phyloP scores from a whole-genome alignment of 495 filamentous ascomycete genomes.

The Neurospora sp. region DNA sequence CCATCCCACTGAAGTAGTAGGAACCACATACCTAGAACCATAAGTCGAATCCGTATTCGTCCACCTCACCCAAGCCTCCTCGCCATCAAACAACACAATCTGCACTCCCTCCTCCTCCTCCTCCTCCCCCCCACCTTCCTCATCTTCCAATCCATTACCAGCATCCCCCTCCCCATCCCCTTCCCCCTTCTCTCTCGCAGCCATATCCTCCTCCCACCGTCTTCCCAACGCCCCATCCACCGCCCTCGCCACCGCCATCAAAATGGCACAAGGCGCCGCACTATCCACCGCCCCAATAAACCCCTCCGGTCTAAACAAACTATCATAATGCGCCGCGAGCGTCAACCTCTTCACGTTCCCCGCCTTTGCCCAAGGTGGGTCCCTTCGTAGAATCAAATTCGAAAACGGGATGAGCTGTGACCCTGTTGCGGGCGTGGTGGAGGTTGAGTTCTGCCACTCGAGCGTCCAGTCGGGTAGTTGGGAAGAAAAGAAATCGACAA shows the following conservation, averaged over 20 bases:
- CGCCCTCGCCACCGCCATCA: conserved; percentile 74
- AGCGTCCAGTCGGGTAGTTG: conserved; percentile 71
- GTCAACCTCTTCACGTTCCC: conserved; percentile 70
- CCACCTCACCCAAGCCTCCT: conserved; percentile 84
- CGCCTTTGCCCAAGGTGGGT: conserved; percentile 63
- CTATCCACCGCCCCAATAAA: conserved; percentile 94
- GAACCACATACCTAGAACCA: conserved; percentile 53
- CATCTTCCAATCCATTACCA: conserved; percentile 51
- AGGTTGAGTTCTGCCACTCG: conserved; percentile 77
- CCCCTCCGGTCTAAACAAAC: conserved; percentile 66
- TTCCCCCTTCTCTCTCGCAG: conserved; percentile 36
- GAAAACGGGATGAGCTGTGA: conserved; percentile 65
- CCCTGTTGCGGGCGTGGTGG: conserved; percentile 63
- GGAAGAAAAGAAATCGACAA: conserved; percentile 65
- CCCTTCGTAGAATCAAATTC: conserved; percentile 80
- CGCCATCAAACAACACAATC: conserved; percentile 83
- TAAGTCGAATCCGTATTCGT: conserved; percentile 73
- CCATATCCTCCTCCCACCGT: conserved; percentile 68
- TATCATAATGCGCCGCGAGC: conserved; percentile 92
- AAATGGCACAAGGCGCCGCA: conserved; percentile 84
- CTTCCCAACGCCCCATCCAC: conserved; percentile 68
- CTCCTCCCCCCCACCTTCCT: conserved; percentile 38
- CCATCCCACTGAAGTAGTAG: background rate
- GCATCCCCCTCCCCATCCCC: conserved; percentile 61
- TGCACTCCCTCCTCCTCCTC: conserved; percentile 79